A percentile compares a stretch with the other conserved stretches of the same genome.
Conservation (phyloP, 345 rosid species). For the Dipteronia sinensis region DNA sequence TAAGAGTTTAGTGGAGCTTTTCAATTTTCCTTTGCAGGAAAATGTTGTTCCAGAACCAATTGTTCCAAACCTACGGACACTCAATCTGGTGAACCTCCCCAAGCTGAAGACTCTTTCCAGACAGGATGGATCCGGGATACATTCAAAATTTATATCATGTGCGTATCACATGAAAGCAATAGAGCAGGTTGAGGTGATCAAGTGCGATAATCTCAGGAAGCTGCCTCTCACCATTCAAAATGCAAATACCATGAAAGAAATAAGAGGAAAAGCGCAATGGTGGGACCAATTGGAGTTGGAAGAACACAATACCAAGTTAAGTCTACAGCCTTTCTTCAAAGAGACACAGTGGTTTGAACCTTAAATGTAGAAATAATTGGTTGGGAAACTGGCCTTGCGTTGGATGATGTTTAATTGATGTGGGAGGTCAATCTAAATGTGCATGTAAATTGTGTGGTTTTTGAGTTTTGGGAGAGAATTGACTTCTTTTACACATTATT, state of each 20-base stretch:
- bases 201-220: constrained; percentile 24
- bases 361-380: too few species aligned
- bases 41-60: constrained; percentile 6
- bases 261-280: constrained; percentile 37
- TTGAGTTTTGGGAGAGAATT: too few species aligned
- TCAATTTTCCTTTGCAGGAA: too few species aligned
- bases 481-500: too few species aligned
- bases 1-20: too few species aligned
- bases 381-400: too few species aligned
- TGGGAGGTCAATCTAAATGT: too few species aligned
- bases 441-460: too few species aligned
- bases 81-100: constrained; percentile 33
- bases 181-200: constrained; percentile 32
- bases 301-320: background rate
- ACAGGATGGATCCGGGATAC: constrained; percentile 6
- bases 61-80: constrained; percentile 28
- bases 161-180: background rate
- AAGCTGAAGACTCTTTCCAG: constrained; percentile 23
- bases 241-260: constrained; percentile 23
- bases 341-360: too few species aligned
- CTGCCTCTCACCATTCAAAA: constrained; percentile 29
- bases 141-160: background rate
- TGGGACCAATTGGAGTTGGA: constrained; percentile 33
- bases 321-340: background rate
- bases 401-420: too few species aligned